phyloP scores from a whole-genome alignment of 306 rosid species.

The Ormosia emarginata region DNA sequence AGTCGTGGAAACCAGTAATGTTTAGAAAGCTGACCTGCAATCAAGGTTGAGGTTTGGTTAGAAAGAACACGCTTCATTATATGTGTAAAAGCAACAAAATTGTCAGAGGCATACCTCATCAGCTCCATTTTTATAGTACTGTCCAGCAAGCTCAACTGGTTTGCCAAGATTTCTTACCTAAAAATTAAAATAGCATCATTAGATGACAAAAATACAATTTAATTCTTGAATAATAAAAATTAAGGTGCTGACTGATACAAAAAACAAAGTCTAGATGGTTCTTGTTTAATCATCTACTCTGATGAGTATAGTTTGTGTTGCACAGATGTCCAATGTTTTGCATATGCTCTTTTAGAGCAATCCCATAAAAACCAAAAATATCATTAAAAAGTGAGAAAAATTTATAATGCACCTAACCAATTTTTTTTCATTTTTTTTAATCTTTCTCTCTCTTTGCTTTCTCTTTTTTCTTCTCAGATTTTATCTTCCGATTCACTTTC shows the following conservation, averaged over 20 bases:
- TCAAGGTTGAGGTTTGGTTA: slow-evolving; percentile 8
- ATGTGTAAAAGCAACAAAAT: neutral
- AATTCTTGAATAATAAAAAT: neutral
- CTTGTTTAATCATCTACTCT: neutral
- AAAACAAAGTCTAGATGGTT: neutral
- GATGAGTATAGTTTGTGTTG: neutral
- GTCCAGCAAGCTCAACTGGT: slow-evolving; percentile 95
- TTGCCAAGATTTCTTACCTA: slow-evolving; percentile 96
- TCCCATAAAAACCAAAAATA: neutral
- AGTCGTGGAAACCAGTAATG: slow-evolving; percentile 94
- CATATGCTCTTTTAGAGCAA: neutral
- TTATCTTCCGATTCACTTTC: too few relatives aligned
- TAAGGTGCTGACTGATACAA: too few relatives aligned
- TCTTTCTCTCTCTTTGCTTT: too few relatives aligned
- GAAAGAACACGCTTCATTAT: slow-evolving; percentile 3
- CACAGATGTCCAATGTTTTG: neutral
- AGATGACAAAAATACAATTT: slow-evolving; percentile 20
- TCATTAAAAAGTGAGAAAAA: slow-evolving; percentile 1
- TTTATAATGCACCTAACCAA: too few relatives aligned
- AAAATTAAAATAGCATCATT: slow-evolving; percentile 13
- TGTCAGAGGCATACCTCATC: slow-evolving; percentile 72
- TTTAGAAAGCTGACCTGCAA: slow-evolving; percentile 86
- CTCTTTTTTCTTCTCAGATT: too few relatives aligned
- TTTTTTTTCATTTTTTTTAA: too few relatives aligned
- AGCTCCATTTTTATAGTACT: slow-evolving; percentile 89